Evolutionary conservation across 805 yeast genomes (phyloP).

Genomic region (Priceomyces haplophilus): DNA sequence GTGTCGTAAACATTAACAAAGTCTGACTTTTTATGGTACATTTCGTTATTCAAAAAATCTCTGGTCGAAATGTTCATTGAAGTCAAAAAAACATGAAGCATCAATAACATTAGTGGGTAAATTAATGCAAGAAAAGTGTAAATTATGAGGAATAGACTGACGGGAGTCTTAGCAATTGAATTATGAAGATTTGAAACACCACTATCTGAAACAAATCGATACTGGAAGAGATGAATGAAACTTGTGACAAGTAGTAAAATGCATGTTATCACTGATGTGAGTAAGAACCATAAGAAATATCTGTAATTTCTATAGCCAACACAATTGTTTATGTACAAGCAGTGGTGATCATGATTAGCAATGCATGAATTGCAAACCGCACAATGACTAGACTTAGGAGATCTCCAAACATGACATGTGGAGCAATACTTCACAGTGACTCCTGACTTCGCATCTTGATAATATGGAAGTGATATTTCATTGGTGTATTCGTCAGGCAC

Average conservation of each 20-base stretch:
- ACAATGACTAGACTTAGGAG: constrained; percentile 70
- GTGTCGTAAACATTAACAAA: constrained; percentile 33
- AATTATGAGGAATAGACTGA: constrained; percentile 51
- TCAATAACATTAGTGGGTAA: constrained; percentile 55
- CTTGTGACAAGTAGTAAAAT: constrained; percentile 16
- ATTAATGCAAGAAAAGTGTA: constrained; percentile 43
- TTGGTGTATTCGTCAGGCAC: constrained; percentile 61
- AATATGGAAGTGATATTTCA: constrained; percentile 48
- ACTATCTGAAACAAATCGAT: constrained; percentile 25
- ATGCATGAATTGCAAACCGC: constrained; percentile 65
- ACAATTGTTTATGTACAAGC: constrained; percentile 54
- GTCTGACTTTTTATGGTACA: constrained; percentile 27
- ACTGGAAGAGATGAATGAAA: constrained; percentile 20
- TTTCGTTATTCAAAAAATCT: constrained; percentile 56
- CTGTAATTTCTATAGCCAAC: constrained; percentile 39
- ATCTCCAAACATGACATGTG: constrained; percentile 60
- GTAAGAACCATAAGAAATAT: constrained; percentile 33
- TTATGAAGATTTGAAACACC: constrained; percentile 18
- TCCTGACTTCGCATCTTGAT: constrained; percentile 20
- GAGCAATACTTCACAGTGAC: constrained; percentile 55
- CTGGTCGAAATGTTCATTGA: constrained; percentile 65
- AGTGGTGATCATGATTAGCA: constrained; percentile 68
- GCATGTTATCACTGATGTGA: constrained; percentile 20
- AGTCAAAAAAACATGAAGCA: constrained; percentile 54
- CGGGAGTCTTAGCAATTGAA: constrained; percentile 23